These are phyloP conservation scores for Marchantia paleacea DNA, from an alignment of 225 moss, liverwort and hornwort genomes.

Conservation along the genomic window DNA sequence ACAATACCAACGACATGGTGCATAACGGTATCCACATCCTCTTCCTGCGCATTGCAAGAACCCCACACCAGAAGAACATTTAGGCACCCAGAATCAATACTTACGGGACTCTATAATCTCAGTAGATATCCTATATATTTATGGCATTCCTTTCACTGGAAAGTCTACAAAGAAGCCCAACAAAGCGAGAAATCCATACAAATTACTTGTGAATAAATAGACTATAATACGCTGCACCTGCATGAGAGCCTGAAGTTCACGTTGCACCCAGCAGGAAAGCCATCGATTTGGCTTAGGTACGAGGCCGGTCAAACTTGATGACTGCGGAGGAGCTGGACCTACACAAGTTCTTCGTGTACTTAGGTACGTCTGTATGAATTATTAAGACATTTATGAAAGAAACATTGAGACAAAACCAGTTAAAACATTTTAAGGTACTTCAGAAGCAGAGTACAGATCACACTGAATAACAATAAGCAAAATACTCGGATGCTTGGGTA, in stretches of 20 bases:
- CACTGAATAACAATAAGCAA: neutral
- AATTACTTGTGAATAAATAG: too few species aligned
- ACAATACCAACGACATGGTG: slow-evolving; percentile 86
- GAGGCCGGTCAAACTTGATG: slow-evolving; percentile 24
- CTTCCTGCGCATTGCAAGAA: slow-evolving; percentile 45
- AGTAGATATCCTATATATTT: too few species aligned
- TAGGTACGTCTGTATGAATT: too few species aligned
- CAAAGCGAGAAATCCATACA: too few species aligned
- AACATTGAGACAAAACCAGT: neutral
- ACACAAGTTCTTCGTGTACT: neutral
- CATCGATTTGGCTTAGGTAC: slow-evolving; percentile 64
- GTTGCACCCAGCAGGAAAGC: slow-evolving; percentile 69
- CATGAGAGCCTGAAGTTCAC: slow-evolving; percentile 90
- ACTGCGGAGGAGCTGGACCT: slow-evolving; percentile 19
- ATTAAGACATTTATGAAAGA: neutral
- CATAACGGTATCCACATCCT: slow-evolving; percentile 81
- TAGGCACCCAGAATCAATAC: neutral
- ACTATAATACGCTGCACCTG: slow-evolving; percentile 34
- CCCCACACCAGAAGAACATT: neutral
- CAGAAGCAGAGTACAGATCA: neutral
- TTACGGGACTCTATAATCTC: too few species aligned
- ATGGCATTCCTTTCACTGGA: too few species aligned
- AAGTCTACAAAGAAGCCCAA: too few species aligned
- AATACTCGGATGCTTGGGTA: neutral
- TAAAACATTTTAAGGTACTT: neutral